These are phyloP conservation scores for Friedmanniomyces simplex DNA, from an alignment of 495 filamentous ascomycete species.

Conservation along the genomic window DNA sequence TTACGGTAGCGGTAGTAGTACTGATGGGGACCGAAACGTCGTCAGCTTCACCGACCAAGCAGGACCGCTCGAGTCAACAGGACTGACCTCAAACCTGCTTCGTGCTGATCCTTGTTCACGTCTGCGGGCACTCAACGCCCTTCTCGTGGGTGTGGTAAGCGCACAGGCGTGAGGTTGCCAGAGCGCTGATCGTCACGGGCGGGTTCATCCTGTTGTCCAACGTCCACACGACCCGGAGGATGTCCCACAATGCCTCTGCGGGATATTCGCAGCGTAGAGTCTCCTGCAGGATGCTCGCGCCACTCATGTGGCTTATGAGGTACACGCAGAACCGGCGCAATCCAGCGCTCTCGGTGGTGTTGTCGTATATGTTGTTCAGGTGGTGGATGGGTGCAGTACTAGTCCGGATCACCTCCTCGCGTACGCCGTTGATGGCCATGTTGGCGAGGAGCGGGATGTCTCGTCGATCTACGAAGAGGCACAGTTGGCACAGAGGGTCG, in stretches of 20 bases:
- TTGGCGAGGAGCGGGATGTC: constrained; percentile 3
- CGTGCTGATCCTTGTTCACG: too few relatives aligned
- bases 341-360: neutral
- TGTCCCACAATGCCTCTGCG: neutral
- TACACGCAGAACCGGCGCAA: neutral
- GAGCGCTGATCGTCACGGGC: neutral
- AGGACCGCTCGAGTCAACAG: too few relatives aligned
- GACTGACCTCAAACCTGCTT: too few relatives aligned
- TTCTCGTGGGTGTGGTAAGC: constrained; percentile 2
- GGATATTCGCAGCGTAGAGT: neutral
- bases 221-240: neutral
- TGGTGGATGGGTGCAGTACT: neutral
- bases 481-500: neutral
- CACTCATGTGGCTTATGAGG: neutral
- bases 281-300: neutral
- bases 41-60: neutral
- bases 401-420: neutral
- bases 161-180: neutral
- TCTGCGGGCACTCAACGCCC: neutral
- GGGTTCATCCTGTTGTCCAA: neutral
- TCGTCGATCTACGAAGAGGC: neutral
- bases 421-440: neutral
- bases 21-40: too few relatives aligned
- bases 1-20: too few relatives aligned
- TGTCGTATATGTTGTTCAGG: neutral